Evolutionary conservation across 2,329 filamentous ascomycete genomes (phyloP), one percentile per base, ranked within the genome.

Genomic region (Lasiodiplodia gonubiensis): DNA sequence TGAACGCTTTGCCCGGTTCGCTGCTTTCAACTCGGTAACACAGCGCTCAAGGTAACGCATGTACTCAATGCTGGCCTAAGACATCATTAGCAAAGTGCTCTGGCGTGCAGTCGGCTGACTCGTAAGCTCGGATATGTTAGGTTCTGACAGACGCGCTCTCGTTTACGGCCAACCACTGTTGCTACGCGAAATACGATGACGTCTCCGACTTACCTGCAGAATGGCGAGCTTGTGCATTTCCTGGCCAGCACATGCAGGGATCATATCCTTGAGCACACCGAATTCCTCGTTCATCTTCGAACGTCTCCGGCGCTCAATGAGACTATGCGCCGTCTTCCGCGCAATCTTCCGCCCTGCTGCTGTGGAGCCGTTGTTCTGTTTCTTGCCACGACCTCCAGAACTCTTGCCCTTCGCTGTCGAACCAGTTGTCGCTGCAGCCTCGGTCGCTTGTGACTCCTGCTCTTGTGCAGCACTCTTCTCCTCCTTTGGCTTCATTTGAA

Each of bases 281-380:
- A 98, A 98, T 80, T 98, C 95, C 78, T 98, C 94, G 73, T 99
- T 98, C 94, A 98, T 99, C 83, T 98, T 99, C 14, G 92, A 97
- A 70, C 95, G 86, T 73, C 95, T 84, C 68, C 94, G 84, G 54
- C 95, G 86, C 81, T 99, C 95, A 72, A 98, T 99, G 71, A 98
- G 81, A 74, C 93, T 97, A 76, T 99, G 95, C 12, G 95, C 95
- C 1, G 94, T 98, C 82, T 97, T 98, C 71, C 95, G 87, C 6
- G 95, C 94, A 72, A 95, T 96, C 83, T 97, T 98, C 67, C 93
- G 87, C n/a, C 93, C 93, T 0, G 94, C 93, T 1, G 92, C 92
- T 72, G 91, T 97, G 6, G 90, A 91, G 1, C 88, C 86, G 23
- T 71, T 70, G 5, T 71, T 86, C 73, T 92, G 89, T 81, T 94